Evolutionary conservation across 2,329 filamentous ascomycete genomes (phyloP), one percentile per base, ranked within the genome.

Genomic region (Apiospora pterosperma): DNA sequence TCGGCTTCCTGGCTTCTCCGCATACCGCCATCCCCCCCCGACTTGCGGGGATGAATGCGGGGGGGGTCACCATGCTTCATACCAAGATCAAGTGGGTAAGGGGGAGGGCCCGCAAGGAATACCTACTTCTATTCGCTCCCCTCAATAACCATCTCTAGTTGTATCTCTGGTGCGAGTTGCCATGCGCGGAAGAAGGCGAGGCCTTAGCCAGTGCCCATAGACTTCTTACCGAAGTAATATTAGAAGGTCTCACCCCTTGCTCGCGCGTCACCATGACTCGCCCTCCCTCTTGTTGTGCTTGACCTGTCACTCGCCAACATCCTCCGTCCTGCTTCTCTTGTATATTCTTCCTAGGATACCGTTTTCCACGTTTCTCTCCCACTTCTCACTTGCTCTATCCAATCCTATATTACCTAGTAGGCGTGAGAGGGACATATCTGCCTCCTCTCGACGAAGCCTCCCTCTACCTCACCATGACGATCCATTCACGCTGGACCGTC

Each of bases 401-500:
- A n/a, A n/a, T 42, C 41, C 11, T 42, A 7, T 3, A 34, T 8
- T 10, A 19, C 28, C 12, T 55, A 28, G 31, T 55, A 19, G 16
- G 7, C 28, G 19, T n/a, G 19, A 55, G 19, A 55, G 28, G 7
- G 8, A 55, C 44, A 19, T n/a, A 34, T 34, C 28, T 10, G 5
- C 10, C 4, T n/a, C 28, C 16, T 34, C 16, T 55, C 28, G 12
- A 34, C 48, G 16, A 34, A 19, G 16, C 12, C 25, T n/a, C 16
- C 2, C 16, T 34, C 25, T n/a, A 5, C 21, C 48, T 34, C 39
- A 60, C 41, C 38, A 67, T 66, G 64, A 44, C 65, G 11, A 59
- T 67, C 39, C 41, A 44, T 41, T 61, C 63, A 14, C 80, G 83
- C 58, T 85, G 82, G 79, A 71, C 72, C 10, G 72, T 74, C 55